Base-by-base conservation (phyloP, 1,284 basidiomycete species). In the Phylloboletellus chloephorus region DNA sequence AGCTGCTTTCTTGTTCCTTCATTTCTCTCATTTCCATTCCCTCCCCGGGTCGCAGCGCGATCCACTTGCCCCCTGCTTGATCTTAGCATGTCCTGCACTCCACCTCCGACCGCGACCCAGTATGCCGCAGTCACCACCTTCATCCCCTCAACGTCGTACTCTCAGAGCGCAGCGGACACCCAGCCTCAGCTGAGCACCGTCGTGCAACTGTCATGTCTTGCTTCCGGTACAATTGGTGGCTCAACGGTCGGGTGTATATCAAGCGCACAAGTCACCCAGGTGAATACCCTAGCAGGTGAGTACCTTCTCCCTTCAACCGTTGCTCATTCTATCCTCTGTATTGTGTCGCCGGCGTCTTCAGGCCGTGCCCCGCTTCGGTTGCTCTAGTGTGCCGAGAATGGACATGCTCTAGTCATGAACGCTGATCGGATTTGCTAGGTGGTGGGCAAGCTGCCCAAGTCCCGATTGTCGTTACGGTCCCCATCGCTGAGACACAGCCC, bases 81-180 rank as follows among this genome's bases (percentile, higher is more conserved):
- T 13, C 23, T 31, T 16, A 33, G 19, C 40, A 61, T 57, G 60
- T 28, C 59, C 19, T 72, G 72, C 41, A 49, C 46, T 31, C 50
- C 65, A 10, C 48, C 52, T 10, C 61, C 67, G 11, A 71, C 65
- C 20, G 58, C 58, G 38, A 71, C 69, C 9, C 47, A 57, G 37
- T 70, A 66, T 49, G 46, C 50, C 31, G 67, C 63, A 0, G 34
- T 65, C 47, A 64, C 61, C 3, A 54, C 65, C 5, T 57, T 52
- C 17, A 53, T 46, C 13, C 43, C 61, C 2, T 61, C 66, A 12
- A 71, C 67, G 7, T 66, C 65, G 8, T 58, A 53, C 41, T 65
- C 67, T 9, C 48, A 53, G 15, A 55, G 53, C 24, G 42, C 57
- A 11, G 56, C 56, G 19, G 60, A 52, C 17, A 32, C 56, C 10